A percentile compares a stretch with the other conserved stretches of the same genome.
Evolutionary conservation across 2,329 filamentous ascomycete genomes (phyloP).

Genomic region (Fusarium dlaminii): DNA sequence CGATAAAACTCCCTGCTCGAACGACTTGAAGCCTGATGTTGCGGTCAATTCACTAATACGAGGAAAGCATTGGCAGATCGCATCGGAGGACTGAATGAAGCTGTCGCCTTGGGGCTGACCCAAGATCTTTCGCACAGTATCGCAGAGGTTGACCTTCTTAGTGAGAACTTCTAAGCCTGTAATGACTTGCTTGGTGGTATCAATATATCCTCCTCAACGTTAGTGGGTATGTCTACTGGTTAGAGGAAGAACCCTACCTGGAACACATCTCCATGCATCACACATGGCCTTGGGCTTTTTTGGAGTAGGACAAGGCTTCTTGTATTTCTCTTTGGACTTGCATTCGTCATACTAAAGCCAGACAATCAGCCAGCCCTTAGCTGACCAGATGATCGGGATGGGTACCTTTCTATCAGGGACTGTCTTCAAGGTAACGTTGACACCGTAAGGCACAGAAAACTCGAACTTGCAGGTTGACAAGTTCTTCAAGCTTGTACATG

Average conservation of each 20-base stretch:
- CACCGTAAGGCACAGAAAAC: background rate
- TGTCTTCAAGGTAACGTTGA: background rate
- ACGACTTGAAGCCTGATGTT: background rate
- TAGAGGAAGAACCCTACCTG: accelerated
- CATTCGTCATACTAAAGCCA: background rate
- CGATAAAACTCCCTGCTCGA: background rate
- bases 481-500: background rate
- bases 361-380: background rate
- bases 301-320: background rate
- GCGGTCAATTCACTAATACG: background rate
- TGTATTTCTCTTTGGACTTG: background rate
- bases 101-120: background rate
- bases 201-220: background rate
- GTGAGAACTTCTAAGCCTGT: background rate
- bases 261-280: background rate
- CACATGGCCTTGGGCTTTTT: background rate
- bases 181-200: background rate
- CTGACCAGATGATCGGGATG: accelerated
- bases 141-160: background rate
- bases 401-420: background rate
- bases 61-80: background rate
- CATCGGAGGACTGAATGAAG: background rate
- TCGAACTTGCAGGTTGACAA: background rate
- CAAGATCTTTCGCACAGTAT: background rate
- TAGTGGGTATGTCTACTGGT: accelerated